phyloP scores from a whole-genome alignment of 192 early-diverging fungal genomes.

The Coemansia sp. region DNA sequence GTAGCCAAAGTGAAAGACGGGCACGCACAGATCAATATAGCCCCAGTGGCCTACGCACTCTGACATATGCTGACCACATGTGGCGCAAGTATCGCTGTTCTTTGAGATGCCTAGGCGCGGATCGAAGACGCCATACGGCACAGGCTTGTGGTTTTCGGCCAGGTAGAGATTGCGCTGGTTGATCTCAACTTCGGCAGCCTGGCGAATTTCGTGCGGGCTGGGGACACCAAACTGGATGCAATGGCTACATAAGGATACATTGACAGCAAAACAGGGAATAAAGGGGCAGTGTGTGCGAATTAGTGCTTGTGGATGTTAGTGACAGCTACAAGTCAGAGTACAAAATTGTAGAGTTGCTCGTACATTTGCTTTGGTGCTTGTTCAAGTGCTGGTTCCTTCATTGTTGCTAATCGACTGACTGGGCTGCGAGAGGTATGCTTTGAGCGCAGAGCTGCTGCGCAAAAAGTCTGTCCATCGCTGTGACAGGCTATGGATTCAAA shows the following conservation, averaged over 20 bases:
- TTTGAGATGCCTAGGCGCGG: slow-evolving; percentile 83
- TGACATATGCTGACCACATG: slow-evolving; percentile 81
- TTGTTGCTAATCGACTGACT: slow-evolving; percentile 30
- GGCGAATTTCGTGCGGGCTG: slow-evolving; percentile 84
- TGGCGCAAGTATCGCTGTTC: slow-evolving; percentile 83
- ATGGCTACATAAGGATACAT: slow-evolving; percentile 60
- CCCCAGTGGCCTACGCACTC: slow-evolving; percentile 98
- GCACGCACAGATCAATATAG: slow-evolving; percentile 86
- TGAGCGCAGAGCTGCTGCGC: neutral
- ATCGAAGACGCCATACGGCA: slow-evolving; percentile 88
- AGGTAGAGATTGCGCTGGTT: slow-evolving; percentile 86
- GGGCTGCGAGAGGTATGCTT: neutral
- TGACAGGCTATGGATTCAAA: neutral
- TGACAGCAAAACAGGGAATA: neutral
- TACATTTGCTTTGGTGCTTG: slow-evolving; percentile 78
- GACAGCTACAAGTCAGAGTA: neutral
- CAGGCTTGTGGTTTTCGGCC: slow-evolving; percentile 70
- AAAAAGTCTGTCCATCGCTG: neutral
- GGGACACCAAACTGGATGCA: slow-evolving; percentile 95
- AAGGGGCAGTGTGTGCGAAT: neutral
- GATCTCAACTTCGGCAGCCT: slow-evolving; percentile 87
- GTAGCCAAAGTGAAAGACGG: slow-evolving; percentile 98
- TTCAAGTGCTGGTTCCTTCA: slow-evolving; percentile 80
- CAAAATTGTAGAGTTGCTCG: neutral
- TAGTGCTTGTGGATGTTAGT: neutral